phyloP scores from a whole-genome alignment of 2,329 filamentous ascomycete species.

The Paecilomyces formosus region DNA sequence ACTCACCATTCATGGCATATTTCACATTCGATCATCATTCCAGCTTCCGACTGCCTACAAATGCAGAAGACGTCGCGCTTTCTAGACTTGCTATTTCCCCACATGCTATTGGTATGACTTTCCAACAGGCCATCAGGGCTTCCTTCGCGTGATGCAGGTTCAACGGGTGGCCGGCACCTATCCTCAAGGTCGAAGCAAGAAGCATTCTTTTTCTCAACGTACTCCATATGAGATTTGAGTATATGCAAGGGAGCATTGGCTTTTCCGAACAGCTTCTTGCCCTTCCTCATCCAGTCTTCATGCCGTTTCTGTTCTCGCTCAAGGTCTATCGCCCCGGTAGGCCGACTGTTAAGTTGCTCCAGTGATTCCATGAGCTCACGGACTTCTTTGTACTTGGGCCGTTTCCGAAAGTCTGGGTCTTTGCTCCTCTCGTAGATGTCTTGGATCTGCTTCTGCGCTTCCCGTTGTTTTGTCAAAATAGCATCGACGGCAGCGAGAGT shows the following conservation, averaged over 20 bases:
- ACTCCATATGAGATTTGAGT: conserved; percentile 86
- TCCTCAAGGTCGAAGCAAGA: conserved; percentile 90
- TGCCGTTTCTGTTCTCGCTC: conserved; percentile 92
- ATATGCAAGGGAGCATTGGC: conserved; percentile 96
- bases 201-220: conserved; percentile 80
- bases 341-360: conserved; percentile 86
- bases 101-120: conserved; percentile 23
- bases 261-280: conserved; percentile 96
- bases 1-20: conserved; percentile 92
- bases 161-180: conserved; percentile 80
- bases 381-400: conserved; percentile 86
- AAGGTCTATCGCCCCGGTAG: conserved; percentile 79
- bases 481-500: conserved; percentile 79
- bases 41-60: conserved; percentile 83
- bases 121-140: conserved; percentile 53
- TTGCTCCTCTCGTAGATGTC: conserved; percentile 73
- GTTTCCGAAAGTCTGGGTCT: conserved; percentile 64
- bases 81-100: conserved; percentile 43
- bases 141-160: conserved; percentile 81
- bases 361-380: conserved; percentile 80
- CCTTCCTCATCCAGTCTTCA: conserved; percentile 98
- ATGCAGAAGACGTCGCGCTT: conserved; percentile 91
- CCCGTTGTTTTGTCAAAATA: conserved; percentile 90
- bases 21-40: conserved; percentile 99
- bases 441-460: conserved; percentile 82